These are phyloP conservation scores for Penstemon barbatus DNA, from an alignment of 257 asterid genomes.

Conservation along the genomic window DNA sequence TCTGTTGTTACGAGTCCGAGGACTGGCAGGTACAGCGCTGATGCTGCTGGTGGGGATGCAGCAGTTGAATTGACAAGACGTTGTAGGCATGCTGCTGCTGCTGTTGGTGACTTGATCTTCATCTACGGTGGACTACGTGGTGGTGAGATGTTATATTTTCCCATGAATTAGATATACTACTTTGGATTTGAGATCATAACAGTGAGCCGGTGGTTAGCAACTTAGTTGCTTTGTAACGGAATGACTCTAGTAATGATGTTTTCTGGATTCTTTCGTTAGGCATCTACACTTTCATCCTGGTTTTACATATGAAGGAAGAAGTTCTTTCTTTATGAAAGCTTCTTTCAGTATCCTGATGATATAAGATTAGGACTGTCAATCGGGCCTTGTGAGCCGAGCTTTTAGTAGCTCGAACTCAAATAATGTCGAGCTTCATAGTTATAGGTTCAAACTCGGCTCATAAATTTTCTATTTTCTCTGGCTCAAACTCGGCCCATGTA, in stretches of 20 bases:
- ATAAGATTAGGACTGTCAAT: no score
- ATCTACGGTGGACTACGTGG: constrained; percentile 99
- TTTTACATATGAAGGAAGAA: neutral
- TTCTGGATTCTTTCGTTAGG: constrained; percentile 17
- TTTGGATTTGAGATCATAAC: constrained; percentile 19
- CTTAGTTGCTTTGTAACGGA: constrained; percentile 16
- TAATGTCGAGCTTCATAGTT: no score
- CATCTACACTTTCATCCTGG: neutral
- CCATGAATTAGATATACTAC: constrained; percentile 5
- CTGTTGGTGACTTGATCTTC: constrained; percentile 94
- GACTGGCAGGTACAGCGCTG: constrained; percentile 90
- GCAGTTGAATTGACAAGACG: constrained; percentile 96
- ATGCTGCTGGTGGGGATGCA: constrained; percentile 97
- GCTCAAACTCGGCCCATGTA: no score
- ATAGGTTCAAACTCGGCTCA: no score
- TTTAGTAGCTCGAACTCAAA: no score
- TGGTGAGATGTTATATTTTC: constrained; percentile 59
- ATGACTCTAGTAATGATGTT: constrained; percentile 19
- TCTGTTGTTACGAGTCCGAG: constrained; percentile 93
- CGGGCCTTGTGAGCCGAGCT: no score
- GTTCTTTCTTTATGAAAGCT: neutral
- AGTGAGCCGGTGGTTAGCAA: constrained; percentile 9
- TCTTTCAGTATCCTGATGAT: neutral
- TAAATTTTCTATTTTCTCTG: no score
- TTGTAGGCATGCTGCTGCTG: constrained; percentile 98